A percentile compares a stretch with the other conserved stretches of the same genome.
Conservation (phyloP, 371 early-diverging fungal genomes). For the Haplosporangium sp. region DNA sequence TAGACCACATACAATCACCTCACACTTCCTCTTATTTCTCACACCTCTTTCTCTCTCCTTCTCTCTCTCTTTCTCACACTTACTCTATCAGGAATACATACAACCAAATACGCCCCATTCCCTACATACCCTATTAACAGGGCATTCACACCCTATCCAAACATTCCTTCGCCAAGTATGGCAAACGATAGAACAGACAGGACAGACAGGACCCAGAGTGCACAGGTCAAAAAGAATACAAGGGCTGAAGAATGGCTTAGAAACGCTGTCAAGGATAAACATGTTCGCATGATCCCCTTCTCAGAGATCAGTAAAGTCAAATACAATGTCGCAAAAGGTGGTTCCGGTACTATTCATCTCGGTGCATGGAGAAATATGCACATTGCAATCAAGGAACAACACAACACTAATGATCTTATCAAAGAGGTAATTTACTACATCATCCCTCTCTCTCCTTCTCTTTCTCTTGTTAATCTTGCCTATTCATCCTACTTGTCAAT, state of each 20-base stretch:
- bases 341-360: slow-evolving; percentile 42
- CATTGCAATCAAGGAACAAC: slow-evolving; percentile 55
- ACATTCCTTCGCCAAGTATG: neutral
- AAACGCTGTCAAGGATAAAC: slow-evolving; percentile 55
- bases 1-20: too few species aligned
- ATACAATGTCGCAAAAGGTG: slow-evolving; percentile 55
- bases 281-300: slow-evolving; percentile 54
- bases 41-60: neutral
- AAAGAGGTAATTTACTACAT: slow-evolving; percentile 37
- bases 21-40: neutral
- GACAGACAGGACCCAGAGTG: slow-evolving; percentile 38
- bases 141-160: too few species aligned
- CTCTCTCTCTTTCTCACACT: too few species aligned
- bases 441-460: neutral
- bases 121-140: too few species aligned
- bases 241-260: slow-evolving; percentile 55
- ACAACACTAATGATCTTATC: slow-evolving; percentile 56
- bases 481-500: neutral
- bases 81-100: too few species aligned
- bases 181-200: slow-evolving; percentile 37
- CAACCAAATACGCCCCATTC: too few species aligned
- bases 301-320: slow-evolving; percentile 57
- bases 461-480: neutral
- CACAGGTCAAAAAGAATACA: slow-evolving; percentile 48
- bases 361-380: slow-evolving; percentile 57